A percentile compares a stretch with the other conserved stretches of the same genome.
These are phyloP conservation scores for Lepidium campestre DNA, from an alignment of 441 rosid genomes.

Conservation along the genomic window DNA sequence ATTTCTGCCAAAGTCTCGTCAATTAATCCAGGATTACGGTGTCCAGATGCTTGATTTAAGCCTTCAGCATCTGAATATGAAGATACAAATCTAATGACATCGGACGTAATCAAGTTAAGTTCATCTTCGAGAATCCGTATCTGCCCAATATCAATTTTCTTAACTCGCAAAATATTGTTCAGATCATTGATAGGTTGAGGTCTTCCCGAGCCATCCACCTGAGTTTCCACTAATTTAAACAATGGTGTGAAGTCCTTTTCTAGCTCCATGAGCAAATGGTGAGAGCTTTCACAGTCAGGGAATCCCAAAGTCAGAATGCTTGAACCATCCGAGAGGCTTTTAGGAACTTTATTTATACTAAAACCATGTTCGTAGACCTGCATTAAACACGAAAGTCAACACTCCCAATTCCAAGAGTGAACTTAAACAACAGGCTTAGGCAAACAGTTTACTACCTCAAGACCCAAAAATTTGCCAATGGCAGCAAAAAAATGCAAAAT, in stretches of 20 bases:
- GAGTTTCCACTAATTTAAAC: slow-evolving; percentile 74
- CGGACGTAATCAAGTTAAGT: slow-evolving; percentile 61
- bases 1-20: slow-evolving; percentile 49
- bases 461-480: slow-evolving; percentile 90
- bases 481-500: slow-evolving; percentile 83
- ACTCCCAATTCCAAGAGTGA: background rate
- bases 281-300: slow-evolving; percentile 85
- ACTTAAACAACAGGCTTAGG: background rate
- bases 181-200: slow-evolving; percentile 50
- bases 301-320: slow-evolving; percentile 77
- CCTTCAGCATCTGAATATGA: slow-evolving; percentile 44
- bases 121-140: slow-evolving; percentile 88
- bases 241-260: slow-evolving; percentile 90
- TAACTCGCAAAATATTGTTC: slow-evolving; percentile 51
- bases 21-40: slow-evolving; percentile 51
- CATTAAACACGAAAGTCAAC: slow-evolving; percentile 18
- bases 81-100: slow-evolving; percentile 43
- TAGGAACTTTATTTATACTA: slow-evolving; percentile 66
- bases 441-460: slow-evolving; percentile 48
- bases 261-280: slow-evolving; percentile 82
- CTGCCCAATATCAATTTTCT: slow-evolving; percentile 72
- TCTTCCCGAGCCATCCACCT: slow-evolving; percentile 48
- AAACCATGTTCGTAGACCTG: slow-evolving; percentile 86
- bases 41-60: slow-evolving; percentile 46
- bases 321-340: slow-evolving; percentile 55